Evolutionary conservation across 2,329 filamentous ascomycete genomes (phyloP), one percentile per base, ranked within the genome.

Genomic region (Diaporthe velutina): DNA sequence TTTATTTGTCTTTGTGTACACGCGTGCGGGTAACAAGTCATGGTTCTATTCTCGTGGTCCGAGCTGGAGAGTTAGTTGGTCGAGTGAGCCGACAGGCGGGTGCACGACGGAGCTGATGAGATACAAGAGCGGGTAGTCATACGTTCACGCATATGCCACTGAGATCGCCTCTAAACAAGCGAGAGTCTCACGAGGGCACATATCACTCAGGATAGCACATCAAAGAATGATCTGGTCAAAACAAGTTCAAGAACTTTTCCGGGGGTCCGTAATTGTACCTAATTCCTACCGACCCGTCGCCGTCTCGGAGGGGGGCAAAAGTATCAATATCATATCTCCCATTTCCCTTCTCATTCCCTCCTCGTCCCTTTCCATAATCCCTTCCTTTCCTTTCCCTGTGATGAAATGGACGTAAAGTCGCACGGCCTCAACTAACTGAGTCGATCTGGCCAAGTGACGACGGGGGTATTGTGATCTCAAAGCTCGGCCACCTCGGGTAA

Each of bases 311-410:
- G 71, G 71, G 54, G 48, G 52, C 45, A 55, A n/a, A n/a, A n/a
- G n/a, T 12, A 55, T 74, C 73, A 66, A 73, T 70, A 38, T 61
- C 71, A 40, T 74, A n/a, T 67, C 52, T 40, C n/a, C 38, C 70
- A 76, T 85, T 85, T 78, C 84, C 83, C 84, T 87, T 85, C 75
- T 81, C 81, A 84, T 84, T 76, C 83, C 81, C 77, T 80, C 42
- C 28, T 25, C 45, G 9, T 48, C 42, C 28, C 30, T 68, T 68
- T 38, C 64, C 64, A 19, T 17, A n/a, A n/a, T n/a, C n/a, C n/a
- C 6, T 61, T 7, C n/a, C 38, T 55, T 73, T 45, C 57, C 48
- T 54, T 30, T 73, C 50, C 66, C 48, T 42, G 58, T 72, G 61
- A 70, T 74, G 57, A 74, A 74, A 76, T 72, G 75, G 75, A 76